Evolutionary conservation across 192 early-diverging fungal species (phyloP), one percentile per base, ranked within the genome.

Genomic region (Coemansia sp.): DNA sequence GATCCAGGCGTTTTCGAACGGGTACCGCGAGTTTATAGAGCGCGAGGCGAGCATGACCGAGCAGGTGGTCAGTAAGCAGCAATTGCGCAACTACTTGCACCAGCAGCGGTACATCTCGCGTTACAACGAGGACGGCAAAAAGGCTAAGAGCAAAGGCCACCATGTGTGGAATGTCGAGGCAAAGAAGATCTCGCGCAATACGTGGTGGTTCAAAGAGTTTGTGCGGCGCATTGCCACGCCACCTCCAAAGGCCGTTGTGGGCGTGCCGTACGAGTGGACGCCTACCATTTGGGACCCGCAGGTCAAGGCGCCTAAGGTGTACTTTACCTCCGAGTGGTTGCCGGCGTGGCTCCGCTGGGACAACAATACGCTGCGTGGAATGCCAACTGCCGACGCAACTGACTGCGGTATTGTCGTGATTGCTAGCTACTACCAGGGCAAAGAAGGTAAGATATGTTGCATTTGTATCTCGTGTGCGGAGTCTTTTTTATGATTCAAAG

Each of bases 151-250:
- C 72, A 93, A 93, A 72, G 92, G 92, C 23, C 88, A 88, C 46
- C 89, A 90, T 59, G 90, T 93, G 37, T 92, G 91, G 91, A 90
- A 91, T 42, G 90, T 93, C 63, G 91, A 93, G 68, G 91, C 91
- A 19, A 89, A 89, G 51, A 92, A 91, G 68, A 89, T 87, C 0
- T 84, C 85, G 17, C 76, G 82, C 21, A 84, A 78, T 48, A 77
- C 86, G 17, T 93, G 91, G 91, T 85, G 88, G 73, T 93, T 93
- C 57, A 80, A 86, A 32, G 91, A 92, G 74, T 91, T 90, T 67
- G 73, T 80, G 44, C 84, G 91, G 53, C 84, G 87, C 55, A 91
- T 93, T 67, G 88, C 86, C 9, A 81, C 87, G n/a, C 84, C 89
- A 23, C 87, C 89, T 76, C 84, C 89, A 64, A 81, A 87, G 75